phyloP scores from a whole-genome alignment of 352 stramenopile genomes.

The Phytophthora kernoviae region DNA sequence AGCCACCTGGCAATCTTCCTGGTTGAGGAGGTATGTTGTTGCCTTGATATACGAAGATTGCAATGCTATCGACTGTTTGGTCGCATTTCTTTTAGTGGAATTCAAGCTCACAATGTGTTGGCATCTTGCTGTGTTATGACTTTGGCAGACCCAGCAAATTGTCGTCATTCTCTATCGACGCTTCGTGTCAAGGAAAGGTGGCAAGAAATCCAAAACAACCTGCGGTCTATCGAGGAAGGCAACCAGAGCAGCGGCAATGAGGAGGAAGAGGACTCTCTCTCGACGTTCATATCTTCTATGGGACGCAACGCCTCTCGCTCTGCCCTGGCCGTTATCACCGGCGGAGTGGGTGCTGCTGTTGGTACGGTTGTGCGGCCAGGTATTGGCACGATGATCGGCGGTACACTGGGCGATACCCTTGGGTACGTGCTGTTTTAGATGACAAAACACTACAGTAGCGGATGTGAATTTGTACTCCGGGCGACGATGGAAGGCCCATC shows the following conservation, averaged over 20 bases:
- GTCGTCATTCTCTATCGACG: constrained; percentile 74
- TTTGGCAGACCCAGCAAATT: constrained; percentile 63
- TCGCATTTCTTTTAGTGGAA: neutral
- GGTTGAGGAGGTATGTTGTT: constrained; percentile 69
- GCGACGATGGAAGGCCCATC: neutral
- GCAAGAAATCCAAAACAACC: constrained; percentile 40
- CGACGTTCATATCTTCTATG: constrained; percentile 57
- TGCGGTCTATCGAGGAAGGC: constrained; percentile 41
- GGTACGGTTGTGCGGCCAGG: constrained; percentile 76
- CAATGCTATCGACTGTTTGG: neutral
- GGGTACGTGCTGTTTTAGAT: constrained; percentile 72
- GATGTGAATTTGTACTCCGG: constrained; percentile 5
- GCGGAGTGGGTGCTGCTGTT: constrained; percentile 66
- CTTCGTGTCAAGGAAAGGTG: constrained; percentile 47
- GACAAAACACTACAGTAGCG: neutral
- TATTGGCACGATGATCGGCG: constrained; percentile 78
- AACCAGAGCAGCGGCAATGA: constrained; percentile 37
- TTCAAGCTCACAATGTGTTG: neutral
- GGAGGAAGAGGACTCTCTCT: constrained; percentile 34
- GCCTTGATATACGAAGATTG: neutral
- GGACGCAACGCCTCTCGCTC: constrained; percentile 68
- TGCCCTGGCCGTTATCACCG: constrained; percentile 67
- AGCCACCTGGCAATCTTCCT: constrained; percentile 83
- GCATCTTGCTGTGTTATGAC: constrained; percentile 1
- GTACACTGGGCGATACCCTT: constrained; percentile 79